These are phyloP conservation scores for Sanghuangporus baumii DNA, from an alignment of 1,284 basidiomycete genomes.

Conservation along the genomic window DNA sequence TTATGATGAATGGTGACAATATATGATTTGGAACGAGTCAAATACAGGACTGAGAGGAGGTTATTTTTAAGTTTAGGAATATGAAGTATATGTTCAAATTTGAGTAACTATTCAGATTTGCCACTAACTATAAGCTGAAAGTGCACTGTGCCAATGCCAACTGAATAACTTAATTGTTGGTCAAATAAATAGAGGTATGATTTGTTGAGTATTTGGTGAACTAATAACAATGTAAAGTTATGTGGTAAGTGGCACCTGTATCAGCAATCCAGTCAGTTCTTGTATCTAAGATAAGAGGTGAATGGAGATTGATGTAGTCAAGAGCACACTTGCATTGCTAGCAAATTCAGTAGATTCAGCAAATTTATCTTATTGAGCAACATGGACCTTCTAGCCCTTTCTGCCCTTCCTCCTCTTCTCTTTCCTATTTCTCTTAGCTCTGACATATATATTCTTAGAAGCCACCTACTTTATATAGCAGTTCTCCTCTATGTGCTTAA, in stretches of 20 bases:
- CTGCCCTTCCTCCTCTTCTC: background rate
- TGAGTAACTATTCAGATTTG: constrained; percentile 19
- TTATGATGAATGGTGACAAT: background rate
- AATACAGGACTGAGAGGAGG: constrained; percentile 23
- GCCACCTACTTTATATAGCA: too few relatives aligned
- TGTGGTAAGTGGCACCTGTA: background rate
- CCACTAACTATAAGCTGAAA: constrained; percentile 16
- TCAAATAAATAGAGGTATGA: background rate
- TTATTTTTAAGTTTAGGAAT: constrained; percentile 6
- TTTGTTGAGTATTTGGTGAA: background rate
- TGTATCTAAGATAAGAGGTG: background rate
- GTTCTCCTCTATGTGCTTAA: too few relatives aligned
- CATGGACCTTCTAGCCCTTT: background rate
- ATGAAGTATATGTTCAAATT: constrained; percentile 31
- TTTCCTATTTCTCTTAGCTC: too few relatives aligned
- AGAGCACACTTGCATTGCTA: background rate
- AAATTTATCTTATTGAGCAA: background rate
- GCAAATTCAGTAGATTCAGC: background rate
- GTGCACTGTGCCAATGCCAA: background rate
- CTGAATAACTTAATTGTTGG: background rate
- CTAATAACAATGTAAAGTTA: background rate
- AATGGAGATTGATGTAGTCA: constrained; percentile 18
- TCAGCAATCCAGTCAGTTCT: background rate
- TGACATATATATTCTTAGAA: too few relatives aligned
- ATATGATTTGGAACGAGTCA: constrained; percentile 24